These are phyloP conservation scores for Colletotrichum orchidophilum DNA, from an alignment of 2,329 filamentous ascomycete genomes.

Conservation along the genomic window DNA sequence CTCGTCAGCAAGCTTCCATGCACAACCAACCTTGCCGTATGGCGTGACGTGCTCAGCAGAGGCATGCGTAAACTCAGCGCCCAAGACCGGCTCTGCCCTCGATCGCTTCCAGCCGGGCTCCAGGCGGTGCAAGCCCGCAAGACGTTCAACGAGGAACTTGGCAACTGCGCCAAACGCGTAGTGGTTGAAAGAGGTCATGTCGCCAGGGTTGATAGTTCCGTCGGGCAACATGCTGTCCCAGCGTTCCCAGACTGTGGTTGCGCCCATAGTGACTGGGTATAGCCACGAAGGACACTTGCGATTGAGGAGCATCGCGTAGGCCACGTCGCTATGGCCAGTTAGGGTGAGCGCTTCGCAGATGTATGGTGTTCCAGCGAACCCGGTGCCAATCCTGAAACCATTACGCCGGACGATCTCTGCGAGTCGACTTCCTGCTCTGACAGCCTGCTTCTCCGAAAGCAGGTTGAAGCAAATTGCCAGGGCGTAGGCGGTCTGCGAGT, in stretches of 20 bases:
- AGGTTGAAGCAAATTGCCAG: slow-evolving; percentile 37
- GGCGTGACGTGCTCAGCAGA: slow-evolving; percentile 15
- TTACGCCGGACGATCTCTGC: slow-evolving; percentile 10
- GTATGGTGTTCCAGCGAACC: slow-evolving; percentile 38
- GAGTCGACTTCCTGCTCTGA: slow-evolving; percentile 8
- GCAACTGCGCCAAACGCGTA: slow-evolving; percentile 51
- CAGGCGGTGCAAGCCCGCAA: slow-evolving; percentile 37
- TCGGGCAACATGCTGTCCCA: slow-evolving; percentile 51
- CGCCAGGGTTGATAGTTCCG: slow-evolving; percentile 48
- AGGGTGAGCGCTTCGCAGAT: slow-evolving; percentile 32
- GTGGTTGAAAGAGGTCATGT: slow-evolving; percentile 54
- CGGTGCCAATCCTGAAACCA: slow-evolving; percentile 33
- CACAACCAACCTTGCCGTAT: slow-evolving; percentile 11
- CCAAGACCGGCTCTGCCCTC: slow-evolving; percentile 9
- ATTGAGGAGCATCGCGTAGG: slow-evolving; percentile 50
- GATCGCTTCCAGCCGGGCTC: slow-evolving; percentile 38
- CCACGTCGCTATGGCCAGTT: slow-evolving; percentile 30
- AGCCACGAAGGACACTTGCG: slow-evolving; percentile 47
- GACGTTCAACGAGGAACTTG: slow-evolving; percentile 45
- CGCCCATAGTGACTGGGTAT: slow-evolving; percentile 50
- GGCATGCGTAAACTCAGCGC: slow-evolving; percentile 7
- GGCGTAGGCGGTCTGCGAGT: slow-evolving; percentile 36
- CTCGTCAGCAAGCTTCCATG: neutral
- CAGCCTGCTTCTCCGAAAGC: neutral
- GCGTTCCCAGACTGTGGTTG: slow-evolving; percentile 53